A percentile compares a stretch with the other conserved stretches of the same genome.
phyloP scores from a whole-genome alignment of 2,329 filamentous ascomycete genomes.

The Pseudogymnoascus sp. region DNA sequence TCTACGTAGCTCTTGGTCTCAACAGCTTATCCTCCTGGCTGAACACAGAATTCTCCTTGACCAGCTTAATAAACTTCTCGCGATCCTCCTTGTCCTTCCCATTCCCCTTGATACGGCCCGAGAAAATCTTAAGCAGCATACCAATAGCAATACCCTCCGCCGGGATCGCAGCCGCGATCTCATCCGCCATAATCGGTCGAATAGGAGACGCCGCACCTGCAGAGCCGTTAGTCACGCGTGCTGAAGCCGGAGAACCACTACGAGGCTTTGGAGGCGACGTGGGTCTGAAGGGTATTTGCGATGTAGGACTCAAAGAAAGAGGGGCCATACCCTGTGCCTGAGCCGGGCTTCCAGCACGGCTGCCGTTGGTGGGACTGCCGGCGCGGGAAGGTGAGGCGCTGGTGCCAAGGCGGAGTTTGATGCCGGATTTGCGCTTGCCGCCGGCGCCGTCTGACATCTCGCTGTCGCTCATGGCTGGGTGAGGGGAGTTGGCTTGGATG shows the following conservation, averaged over 20 bases:
- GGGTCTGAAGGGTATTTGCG: neutral
- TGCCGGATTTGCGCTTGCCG: constrained; percentile 50
- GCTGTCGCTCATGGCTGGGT: constrained; percentile 55
- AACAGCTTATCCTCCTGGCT: constrained; percentile 44
- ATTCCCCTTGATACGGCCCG: constrained; percentile 41
- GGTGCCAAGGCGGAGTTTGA: constrained; percentile 42
- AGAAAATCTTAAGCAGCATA: constrained; percentile 46
- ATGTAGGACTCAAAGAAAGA: neutral
- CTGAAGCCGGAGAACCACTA: neutral
- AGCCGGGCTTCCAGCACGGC: constrained; percentile 53
- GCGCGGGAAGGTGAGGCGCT: constrained; percentile 22
- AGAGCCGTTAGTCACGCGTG: neutral
- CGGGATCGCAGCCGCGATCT: constrained; percentile 47
- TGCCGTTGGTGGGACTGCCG: constrained; percentile 43
- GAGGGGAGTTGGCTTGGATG: constrained; percentile 20
- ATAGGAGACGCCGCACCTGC: neutral
- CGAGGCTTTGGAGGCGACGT: neutral
- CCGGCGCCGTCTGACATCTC: constrained; percentile 53
- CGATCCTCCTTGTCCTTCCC: constrained; percentile 43
- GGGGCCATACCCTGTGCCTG: constrained; percentile 9
- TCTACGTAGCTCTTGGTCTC: constrained; percentile 14
- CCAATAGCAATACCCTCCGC: constrained; percentile 41
- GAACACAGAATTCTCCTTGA: constrained; percentile 47
- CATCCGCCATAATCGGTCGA: constrained; percentile 33
- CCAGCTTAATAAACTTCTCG: constrained; percentile 49